Evolutionary conservation across 2,329 filamentous ascomycete species (phyloP).

Genomic region (Endothia cerciana): DNA sequence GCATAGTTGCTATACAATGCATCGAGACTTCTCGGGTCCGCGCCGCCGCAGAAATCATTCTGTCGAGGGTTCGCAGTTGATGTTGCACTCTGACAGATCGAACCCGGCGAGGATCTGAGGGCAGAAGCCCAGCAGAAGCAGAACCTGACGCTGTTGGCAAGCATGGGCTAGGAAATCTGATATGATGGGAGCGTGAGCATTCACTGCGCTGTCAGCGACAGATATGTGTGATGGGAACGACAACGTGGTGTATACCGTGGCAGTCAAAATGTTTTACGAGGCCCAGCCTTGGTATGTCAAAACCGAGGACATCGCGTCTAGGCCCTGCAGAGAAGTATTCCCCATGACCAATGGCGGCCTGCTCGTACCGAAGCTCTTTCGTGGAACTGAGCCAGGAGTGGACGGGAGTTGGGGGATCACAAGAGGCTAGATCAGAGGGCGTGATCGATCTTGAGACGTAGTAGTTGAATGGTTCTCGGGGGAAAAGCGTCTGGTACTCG

Average conservation of each 20-base stretch:
- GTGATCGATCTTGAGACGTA: no score
- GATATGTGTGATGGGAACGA: background rate
- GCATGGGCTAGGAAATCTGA: background rate
- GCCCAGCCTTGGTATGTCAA: background rate
- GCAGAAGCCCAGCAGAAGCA: background rate
- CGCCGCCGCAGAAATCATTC: no score
- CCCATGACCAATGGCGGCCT: background rate
- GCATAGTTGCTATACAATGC: no score
- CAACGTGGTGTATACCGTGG: background rate
- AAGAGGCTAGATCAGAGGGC: no score
- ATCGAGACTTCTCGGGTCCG: no score
- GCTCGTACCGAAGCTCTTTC: no score
- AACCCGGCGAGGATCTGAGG: background rate
- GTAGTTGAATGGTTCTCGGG: no score
- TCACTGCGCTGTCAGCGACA: background rate
- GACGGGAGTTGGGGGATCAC: no score
- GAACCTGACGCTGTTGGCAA: background rate
- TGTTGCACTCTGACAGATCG: background rate
- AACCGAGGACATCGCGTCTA: background rate
- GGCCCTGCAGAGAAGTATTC: background rate
- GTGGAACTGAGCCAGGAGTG: no score
- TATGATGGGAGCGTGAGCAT: background rate
- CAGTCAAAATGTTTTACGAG: background rate
- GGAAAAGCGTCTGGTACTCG: no score
- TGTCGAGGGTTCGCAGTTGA: no score